These are phyloP conservation scores for Euphorbia schlechtendalii DNA, from an alignment of 441 rosid genomes.

Conservation along the genomic window DNA sequence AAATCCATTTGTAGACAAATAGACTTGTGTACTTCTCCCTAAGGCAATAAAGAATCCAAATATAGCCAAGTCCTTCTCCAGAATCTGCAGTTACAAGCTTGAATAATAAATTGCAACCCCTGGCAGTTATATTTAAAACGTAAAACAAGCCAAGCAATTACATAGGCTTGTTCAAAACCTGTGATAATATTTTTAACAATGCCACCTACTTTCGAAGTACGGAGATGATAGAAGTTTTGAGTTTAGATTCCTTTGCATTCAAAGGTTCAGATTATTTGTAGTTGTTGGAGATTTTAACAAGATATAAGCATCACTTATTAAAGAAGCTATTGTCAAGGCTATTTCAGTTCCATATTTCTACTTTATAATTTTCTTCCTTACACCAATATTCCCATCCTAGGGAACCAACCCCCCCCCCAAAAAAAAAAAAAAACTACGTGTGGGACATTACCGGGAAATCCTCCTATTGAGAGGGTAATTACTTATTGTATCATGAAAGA, in stretches of 20 bases:
- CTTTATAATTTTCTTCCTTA: neutral
- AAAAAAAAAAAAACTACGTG: no score
- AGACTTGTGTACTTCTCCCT: constrained; percentile 81
- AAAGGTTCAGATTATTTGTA: neutral
- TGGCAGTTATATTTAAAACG: neutral
- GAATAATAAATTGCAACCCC: constrained; percentile 16
- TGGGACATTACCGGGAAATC: neutral
- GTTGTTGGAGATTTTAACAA: constrained; percentile 7
- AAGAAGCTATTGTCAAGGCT: neutral
- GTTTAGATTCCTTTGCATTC: constrained; percentile 7
- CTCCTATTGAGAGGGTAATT: neutral
- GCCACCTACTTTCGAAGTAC: neutral
- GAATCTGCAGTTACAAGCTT: constrained; percentile 54
- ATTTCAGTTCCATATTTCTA: constrained; percentile 2
- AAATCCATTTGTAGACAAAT: constrained; percentile 74
- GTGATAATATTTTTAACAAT: neutral
- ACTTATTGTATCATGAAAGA: neutral
- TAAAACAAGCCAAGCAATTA: neutral
- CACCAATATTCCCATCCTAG: no score
- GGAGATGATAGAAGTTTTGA: neutral
- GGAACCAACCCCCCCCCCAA: neutral
- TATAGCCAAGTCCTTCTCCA: constrained; percentile 97
- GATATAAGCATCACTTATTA: neutral
- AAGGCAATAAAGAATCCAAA: constrained; percentile 97
- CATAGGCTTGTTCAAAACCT: neutral